Evolutionary conservation across 331 rosid genomes (phyloP).

Genomic region (Acacia pycnantha): DNA sequence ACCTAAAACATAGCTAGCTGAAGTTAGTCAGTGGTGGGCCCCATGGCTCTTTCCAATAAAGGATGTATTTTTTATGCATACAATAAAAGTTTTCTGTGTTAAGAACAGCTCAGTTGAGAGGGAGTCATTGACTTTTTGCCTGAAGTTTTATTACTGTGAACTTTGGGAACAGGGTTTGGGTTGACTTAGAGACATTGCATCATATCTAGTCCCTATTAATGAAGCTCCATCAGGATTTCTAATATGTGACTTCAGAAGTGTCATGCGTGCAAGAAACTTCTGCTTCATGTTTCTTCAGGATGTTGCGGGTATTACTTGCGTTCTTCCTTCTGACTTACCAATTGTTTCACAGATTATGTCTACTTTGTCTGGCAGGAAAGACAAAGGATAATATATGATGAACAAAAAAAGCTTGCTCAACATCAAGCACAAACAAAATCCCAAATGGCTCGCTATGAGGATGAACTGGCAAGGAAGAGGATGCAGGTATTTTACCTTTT

Average conservation of each 20-base stretch:
- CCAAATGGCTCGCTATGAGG: slow-evolving; percentile 88
- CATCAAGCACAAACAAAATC: slow-evolving; percentile 92
- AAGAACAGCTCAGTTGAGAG: background rate
- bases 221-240: background rate
- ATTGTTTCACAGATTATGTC: background rate
- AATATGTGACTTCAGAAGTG: background rate
- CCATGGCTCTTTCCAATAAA: background rate
- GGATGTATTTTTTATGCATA: background rate
- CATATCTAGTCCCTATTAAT: background rate
- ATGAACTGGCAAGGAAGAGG: slow-evolving; percentile 87
- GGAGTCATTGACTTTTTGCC: background rate
- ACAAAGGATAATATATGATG: slow-evolving; percentile 84
- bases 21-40: background rate
- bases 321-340: background rate
- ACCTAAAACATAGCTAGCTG: background rate
- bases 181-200: background rate
- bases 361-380: slow-evolving; percentile 63
- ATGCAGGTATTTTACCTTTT: slow-evolving; percentile 70
- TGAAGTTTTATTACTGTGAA: background rate
- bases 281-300: background rate
- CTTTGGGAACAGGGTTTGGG: background rate
- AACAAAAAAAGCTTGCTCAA: slow-evolving; percentile 89
- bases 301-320: background rate
- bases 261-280: background rate
- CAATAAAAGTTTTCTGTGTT: background rate